Conservation (phyloP, 2,329 filamentous ascomycete species). For the Trichoderma sp. region DNA sequence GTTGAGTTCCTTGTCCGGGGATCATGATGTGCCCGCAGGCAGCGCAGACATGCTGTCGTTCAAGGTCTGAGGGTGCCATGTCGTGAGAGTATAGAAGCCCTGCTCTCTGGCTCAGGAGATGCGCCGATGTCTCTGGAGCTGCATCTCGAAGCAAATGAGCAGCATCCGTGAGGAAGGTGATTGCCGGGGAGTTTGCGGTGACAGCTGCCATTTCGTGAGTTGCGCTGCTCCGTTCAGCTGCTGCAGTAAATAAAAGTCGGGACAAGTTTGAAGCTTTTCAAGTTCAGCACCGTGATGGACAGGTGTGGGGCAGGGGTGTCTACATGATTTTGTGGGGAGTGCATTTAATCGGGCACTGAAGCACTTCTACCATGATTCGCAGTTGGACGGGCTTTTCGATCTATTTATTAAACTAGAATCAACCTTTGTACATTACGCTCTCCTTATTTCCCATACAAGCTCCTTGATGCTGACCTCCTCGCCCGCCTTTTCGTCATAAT, state of each 20-base stretch:
- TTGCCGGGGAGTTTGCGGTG: slow-evolving; percentile 24
- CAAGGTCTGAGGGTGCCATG: slow-evolving; percentile 44
- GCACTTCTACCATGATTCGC: not conserved
- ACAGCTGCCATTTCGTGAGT: not conserved
- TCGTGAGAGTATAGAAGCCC: slow-evolving; percentile 48
- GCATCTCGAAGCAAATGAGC: slow-evolving; percentile 53
- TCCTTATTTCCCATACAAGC: slow-evolving; percentile 78
- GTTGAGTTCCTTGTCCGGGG: slow-evolving; percentile 43
- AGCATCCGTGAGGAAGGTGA: slow-evolving; percentile 54
- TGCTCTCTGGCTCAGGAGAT: slow-evolving; percentile 55
- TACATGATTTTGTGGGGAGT: not conserved
- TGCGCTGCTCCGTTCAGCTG: not conserved
- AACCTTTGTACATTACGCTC: slow-evolving; percentile 50
- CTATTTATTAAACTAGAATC: not conserved
- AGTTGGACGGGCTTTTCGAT: not conserved
- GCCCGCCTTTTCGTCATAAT: slow-evolving; percentile 91
- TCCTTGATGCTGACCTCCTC: slow-evolving; percentile 93
- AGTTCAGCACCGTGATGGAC: slow-evolving; percentile 3
- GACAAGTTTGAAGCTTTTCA: slow-evolving; percentile 12
- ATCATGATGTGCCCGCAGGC: slow-evolving; percentile 62
- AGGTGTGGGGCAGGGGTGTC: slow-evolving; percentile 7
- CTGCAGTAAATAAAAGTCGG: not conserved
- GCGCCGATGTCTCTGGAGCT: slow-evolving; percentile 56
- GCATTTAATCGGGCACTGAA: not conserved
- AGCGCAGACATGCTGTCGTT: slow-evolving; percentile 54